Evolutionary conservation across 2,329 filamentous ascomycete genomes (phyloP).

Genomic region (Leptographium lundbergii): DNA sequence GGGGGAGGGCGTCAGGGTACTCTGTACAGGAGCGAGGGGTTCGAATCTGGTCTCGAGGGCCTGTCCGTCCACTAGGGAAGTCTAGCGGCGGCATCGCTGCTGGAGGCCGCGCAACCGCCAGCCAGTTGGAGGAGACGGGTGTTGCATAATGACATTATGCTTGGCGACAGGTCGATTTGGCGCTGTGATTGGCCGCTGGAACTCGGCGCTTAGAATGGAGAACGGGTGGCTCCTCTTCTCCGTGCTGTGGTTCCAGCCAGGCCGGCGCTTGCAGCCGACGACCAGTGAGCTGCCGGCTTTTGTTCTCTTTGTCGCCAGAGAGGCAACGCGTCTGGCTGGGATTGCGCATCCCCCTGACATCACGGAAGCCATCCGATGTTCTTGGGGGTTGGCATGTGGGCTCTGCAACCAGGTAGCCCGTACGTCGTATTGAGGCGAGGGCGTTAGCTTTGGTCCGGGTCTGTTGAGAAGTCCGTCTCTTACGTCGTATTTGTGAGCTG

Average conservation of each 20-base stretch:
- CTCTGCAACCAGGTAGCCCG: not conserved
- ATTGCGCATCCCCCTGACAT: not conserved
- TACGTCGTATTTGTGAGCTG: not conserved
- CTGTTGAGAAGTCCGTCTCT: not conserved
- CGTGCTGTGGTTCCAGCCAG: not conserved
- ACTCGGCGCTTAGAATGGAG: conserved; percentile 8
- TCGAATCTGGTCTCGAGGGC: conserved; percentile 1
- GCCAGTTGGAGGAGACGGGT: not conserved
- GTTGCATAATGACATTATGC: not conserved
- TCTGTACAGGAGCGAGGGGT: not conserved
- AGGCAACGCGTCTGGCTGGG: not conserved
- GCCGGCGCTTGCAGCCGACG: not conserved
- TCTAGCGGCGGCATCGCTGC: conserved; percentile 9
- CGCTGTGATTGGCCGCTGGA: conserved; percentile 7
- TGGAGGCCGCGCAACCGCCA: conserved; percentile 7
- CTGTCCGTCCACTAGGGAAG: conserved; percentile 7
- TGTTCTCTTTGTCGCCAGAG: not conserved
- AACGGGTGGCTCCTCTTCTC: conserved; percentile 1
- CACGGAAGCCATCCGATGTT: not conserved
- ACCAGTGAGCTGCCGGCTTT: not conserved
- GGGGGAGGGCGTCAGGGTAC: not conserved
- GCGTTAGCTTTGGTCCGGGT: too few relatives aligned
- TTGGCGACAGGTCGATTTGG: conserved; percentile 3
- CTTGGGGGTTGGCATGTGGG: too few relatives aligned
- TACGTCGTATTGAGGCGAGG: too few relatives aligned